These are phyloP conservation scores for Ceratobasidium theobromae DNA, from an alignment of 1,284 basidiomycete genomes.

Conservation along the genomic window DNA sequence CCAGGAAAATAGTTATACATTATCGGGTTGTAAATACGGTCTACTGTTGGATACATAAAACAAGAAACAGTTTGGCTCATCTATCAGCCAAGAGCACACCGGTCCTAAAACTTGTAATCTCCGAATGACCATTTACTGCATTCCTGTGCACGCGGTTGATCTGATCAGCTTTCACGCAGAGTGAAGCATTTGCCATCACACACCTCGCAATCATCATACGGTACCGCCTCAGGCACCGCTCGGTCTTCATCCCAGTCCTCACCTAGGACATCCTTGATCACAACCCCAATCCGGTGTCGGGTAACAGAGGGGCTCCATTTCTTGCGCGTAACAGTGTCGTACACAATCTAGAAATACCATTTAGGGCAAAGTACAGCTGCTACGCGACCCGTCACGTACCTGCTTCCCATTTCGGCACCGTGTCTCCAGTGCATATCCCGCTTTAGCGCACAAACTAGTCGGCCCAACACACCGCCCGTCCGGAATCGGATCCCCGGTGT, in stretches of 20 bases:
- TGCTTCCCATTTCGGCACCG: constrained; percentile 83
- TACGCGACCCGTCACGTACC: constrained; percentile 17
- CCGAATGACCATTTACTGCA: constrained; percentile 51
- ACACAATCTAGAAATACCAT: constrained; percentile 71
- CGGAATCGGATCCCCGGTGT: constrained; percentile 83
- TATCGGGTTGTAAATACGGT: too few relatives aligned
- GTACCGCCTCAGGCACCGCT: constrained; percentile 37
- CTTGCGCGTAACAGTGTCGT: constrained; percentile 82
- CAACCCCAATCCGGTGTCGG: constrained; percentile 73
- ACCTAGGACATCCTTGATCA: constrained; percentile 72
- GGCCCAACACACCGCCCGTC: constrained; percentile 78
- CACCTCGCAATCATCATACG: constrained; percentile 46
- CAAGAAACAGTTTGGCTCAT: too few relatives aligned
- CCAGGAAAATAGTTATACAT: not conserved
- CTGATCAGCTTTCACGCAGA: too few relatives aligned
- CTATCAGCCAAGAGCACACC: not conserved
- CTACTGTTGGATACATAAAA: too few relatives aligned
- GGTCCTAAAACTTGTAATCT: constrained; percentile 39
- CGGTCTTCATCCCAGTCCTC: constrained; percentile 65
- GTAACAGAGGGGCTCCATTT: constrained; percentile 81
- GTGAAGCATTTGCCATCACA: too few relatives aligned
- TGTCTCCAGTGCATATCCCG: constrained; percentile 78
- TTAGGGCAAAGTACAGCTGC: too few relatives aligned
- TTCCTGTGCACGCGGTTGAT: constrained; percentile 38
- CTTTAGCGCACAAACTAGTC: constrained; percentile 68